These are phyloP conservation scores for Canavalia ensiformis DNA, from an alignment of 306 rosid genomes.

Conservation along the genomic window DNA sequence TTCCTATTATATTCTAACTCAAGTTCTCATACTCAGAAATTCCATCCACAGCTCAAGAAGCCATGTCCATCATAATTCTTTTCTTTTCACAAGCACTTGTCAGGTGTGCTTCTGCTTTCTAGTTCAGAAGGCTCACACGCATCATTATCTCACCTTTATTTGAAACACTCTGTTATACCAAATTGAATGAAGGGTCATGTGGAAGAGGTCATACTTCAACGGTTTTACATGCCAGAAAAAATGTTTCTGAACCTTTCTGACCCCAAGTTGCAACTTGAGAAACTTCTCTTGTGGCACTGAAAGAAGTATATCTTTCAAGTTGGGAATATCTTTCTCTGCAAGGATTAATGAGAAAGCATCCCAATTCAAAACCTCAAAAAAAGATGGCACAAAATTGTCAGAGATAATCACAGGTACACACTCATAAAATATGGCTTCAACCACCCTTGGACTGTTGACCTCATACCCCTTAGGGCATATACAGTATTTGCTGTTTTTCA, in stretches of 20 bases:
- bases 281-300: constrained; percentile 80
- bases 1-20: constrained; percentile 6
- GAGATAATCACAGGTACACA: constrained; percentile 98
- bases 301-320: constrained; percentile 71
- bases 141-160: constrained; percentile 62
- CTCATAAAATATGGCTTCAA: constrained; percentile 89
- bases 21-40: constrained; percentile 23
- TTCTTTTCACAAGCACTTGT: constrained; percentile 22
- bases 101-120: constrained; percentile 40
- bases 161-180: constrained; percentile 95
- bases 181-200: constrained; percentile 95
- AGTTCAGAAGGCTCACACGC: constrained; percentile 8
- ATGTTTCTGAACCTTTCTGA: constrained; percentile 86
- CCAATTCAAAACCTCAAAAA: constrained; percentile 94
- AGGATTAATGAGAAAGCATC: constrained; percentile 81
- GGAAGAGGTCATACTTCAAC: constrained; percentile 86
- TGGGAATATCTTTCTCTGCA: constrained; percentile 87
- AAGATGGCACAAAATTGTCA: constrained; percentile 94
- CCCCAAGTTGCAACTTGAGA: constrained; percentile 77
- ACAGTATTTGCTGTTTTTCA: constrained; percentile 94
- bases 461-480: constrained; percentile 96
- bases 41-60: constrained; percentile 35
- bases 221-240: constrained; percentile 92
- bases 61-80: not conserved
- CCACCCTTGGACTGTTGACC: constrained; percentile 92